Percentiles rank a stretch among this genome's conserved stretches.
phyloP scores from a whole-genome alignment of 768 basidiomycete species.

The Russula dissimulans region DNA sequence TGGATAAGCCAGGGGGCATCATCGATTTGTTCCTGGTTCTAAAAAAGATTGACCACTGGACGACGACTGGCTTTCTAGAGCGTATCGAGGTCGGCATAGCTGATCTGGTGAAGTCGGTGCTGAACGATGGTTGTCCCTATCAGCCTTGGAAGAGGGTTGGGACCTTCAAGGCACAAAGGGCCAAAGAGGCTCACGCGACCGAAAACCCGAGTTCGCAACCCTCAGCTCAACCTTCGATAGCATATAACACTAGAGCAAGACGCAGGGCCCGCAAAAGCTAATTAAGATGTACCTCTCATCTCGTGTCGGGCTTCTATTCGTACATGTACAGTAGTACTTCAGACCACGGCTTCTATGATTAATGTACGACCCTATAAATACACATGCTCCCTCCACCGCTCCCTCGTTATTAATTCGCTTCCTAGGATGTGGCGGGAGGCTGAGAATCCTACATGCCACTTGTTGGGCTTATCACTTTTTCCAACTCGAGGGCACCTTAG shows the following conservation, averaged over 20 bases:
- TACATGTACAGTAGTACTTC: background rate
- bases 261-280: conserved; percentile 1
- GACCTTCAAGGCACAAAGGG: conserved; percentile 10
- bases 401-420: background rate
- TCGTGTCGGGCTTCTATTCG: background rate
- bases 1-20: conserved; percentile 38
- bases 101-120: conserved; percentile 29
- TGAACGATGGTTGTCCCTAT: conserved; percentile 28
- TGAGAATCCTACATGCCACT: background rate
- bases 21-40: conserved; percentile 42
- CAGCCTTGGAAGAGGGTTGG: conserved; percentile 43
- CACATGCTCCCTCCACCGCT: background rate
- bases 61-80: conserved; percentile 33
- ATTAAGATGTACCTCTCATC: background rate
- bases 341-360: background rate
- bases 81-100: conserved; percentile 34
- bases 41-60: conserved; percentile 47
- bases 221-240: background rate
- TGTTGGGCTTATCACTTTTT: conserved; percentile 25
- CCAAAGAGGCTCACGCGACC: conserved; percentile 22
- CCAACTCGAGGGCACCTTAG: conserved; percentile 76
- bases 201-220: conserved; percentile 28
- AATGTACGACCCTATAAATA: conserved; percentile 3
- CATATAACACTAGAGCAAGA: conserved; percentile 1
- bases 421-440: background rate